phyloP scores from a whole-genome alignment of 2,329 filamentous ascomycete species.

The Neonectria sp. region DNA sequence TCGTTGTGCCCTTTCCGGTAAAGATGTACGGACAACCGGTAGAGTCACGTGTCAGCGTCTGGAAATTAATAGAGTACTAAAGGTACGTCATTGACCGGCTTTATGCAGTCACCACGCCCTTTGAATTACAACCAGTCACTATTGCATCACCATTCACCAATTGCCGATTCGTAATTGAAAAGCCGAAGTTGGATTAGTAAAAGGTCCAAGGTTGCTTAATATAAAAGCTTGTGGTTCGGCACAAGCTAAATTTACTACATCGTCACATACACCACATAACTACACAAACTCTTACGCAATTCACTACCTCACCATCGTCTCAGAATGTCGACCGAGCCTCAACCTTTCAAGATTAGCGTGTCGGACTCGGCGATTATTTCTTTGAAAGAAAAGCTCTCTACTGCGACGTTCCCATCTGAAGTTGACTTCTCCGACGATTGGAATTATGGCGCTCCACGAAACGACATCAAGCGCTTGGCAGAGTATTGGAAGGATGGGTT shows the following conservation, averaged over 20 bases:
- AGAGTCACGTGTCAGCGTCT: background rate
- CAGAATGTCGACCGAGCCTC: constrained; percentile 30
- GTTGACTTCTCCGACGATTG: constrained; percentile 53
- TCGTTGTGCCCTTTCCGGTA: background rate
- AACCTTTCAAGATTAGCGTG: constrained; percentile 54
- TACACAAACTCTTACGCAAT: too few relatives aligned
- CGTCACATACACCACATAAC: background rate
- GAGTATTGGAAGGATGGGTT: constrained; percentile 63
- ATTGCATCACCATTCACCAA: background rate
- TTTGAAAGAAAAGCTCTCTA: constrained; percentile 52
- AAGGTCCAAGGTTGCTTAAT: background rate
- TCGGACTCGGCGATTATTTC: constrained; percentile 49
- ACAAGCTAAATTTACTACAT: background rate
- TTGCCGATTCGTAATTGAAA: background rate
- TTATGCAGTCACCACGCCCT: background rate
- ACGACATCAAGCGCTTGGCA: constrained; percentile 54
- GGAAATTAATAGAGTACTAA: background rate
- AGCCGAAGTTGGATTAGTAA: background rate
- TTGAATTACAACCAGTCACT: background rate
- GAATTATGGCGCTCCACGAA: constrained; percentile 50
- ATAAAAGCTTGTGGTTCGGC: background rate
- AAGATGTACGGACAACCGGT: background rate
- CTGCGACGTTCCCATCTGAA: constrained; percentile 48
- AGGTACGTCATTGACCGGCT: too few relatives aligned
- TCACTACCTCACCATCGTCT: background rate